A percentile compares a stretch with the other conserved stretches of the same genome.
These are phyloP conservation scores for Lunasporangiospora selenospora DNA, from an alignment of 192 early-diverging fungal species.

Conservation along the genomic window DNA sequence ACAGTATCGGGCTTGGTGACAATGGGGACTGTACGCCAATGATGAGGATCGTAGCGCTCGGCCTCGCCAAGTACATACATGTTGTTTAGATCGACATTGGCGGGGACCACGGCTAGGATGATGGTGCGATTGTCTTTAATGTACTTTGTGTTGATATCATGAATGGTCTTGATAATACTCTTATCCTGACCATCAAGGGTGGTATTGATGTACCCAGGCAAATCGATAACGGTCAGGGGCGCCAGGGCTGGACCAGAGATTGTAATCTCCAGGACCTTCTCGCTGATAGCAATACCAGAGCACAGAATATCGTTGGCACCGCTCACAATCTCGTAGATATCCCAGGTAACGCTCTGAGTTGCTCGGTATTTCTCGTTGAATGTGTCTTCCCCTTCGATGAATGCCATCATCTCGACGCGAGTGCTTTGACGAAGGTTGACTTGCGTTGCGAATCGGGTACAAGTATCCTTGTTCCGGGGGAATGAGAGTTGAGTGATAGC, in stretches of 20 bases:
- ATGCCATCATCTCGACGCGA: conserved; percentile 8
- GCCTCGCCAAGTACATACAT: conserved; percentile 44
- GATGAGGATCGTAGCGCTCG: conserved; percentile 25
- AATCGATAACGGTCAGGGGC: background rate
- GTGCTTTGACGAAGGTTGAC: conserved; percentile 16
- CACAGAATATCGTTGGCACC: background rate
- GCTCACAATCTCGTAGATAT: conserved; percentile 13
- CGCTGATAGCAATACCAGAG: background rate
- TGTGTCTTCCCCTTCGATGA: conserved; percentile 13
- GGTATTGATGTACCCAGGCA: conserved; percentile 38
- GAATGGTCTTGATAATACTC: conserved; percentile 39
- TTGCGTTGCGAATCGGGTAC: conserved; percentile 32
- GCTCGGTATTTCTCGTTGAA: conserved; percentile 16
- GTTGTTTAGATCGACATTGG: conserved; percentile 43
- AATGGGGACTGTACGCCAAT: conserved; percentile 40
- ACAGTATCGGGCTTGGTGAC: conserved; percentile 41
- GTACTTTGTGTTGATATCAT: conserved; percentile 30
- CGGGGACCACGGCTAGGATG: conserved; percentile 43
- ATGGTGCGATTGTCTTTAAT: conserved; percentile 45
- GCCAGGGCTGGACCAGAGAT: background rate
- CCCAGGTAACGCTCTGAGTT: background rate
- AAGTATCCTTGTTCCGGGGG: conserved; percentile 23
- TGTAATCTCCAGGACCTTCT: conserved; percentile 3
- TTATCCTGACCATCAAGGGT: conserved; percentile 40
- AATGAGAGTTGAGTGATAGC: conserved; percentile 28